Conservation (phyloP, 768 basidiomycete genomes). For the Paxillus ammoniavirescens region DNA sequence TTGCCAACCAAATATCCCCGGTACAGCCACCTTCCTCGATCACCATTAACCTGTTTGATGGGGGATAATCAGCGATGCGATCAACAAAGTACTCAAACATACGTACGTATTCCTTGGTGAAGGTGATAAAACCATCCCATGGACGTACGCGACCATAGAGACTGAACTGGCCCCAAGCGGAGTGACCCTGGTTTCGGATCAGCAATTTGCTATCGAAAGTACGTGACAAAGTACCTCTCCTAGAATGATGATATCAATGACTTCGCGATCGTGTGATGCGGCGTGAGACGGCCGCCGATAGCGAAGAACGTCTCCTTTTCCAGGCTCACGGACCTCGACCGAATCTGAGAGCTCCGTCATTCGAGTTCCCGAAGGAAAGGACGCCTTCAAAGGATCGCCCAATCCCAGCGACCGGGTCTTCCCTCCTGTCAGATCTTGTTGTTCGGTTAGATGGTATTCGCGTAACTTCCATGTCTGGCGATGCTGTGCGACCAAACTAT, state of each 20-base stretch:
- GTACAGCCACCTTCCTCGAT: constrained; percentile 83
- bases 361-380: constrained; percentile 54
- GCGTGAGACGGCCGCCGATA: constrained; percentile 28
- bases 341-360: constrained; percentile 49
- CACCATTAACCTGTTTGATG: constrained; percentile 53
- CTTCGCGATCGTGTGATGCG: constrained; percentile 30
- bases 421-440: constrained; percentile 15
- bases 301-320: constrained; percentile 24
- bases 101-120: constrained; percentile 92
- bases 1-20: constrained; percentile 79
- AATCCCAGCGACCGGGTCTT: constrained; percentile 39
- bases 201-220: constrained; percentile 1
- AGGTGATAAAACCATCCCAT: constrained; percentile 75
- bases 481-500: constrained; percentile 77
- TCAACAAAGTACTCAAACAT: constrained; percentile 19
- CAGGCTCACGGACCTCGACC: constrained; percentile 47
- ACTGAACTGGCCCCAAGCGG: constrained; percentile 87
- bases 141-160: constrained; percentile 77
- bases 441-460: constrained; percentile 62
- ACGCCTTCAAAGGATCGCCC: constrained; percentile 63
- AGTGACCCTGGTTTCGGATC: constrained; percentile 65
- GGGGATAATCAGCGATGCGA: background rate
- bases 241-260: constrained; percentile 60
- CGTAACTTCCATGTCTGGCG: constrained; percentile 87
- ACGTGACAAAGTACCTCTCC: constrained; percentile 56